phyloP scores from a whole-genome alignment of 306 rosid species.

The Hippophae rhamnoides region DNA sequence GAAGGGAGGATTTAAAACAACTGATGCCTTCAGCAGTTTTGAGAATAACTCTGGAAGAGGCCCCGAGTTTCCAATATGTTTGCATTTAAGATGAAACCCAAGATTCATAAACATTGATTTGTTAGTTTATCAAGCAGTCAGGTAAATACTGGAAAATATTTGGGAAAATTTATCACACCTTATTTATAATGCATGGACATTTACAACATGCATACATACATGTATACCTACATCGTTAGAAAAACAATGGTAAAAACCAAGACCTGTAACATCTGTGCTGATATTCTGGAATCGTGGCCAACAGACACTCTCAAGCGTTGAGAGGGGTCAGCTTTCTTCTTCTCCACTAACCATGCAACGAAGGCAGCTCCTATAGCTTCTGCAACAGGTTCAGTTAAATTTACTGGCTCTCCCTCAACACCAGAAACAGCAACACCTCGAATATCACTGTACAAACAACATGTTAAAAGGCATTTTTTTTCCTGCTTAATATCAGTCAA shows the following conservation, averaged over 20 bases:
- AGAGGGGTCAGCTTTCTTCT: conserved; percentile 59
- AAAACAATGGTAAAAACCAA: conserved; percentile 6
- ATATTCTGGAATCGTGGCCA: conserved; percentile 88
- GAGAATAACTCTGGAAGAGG: no score
- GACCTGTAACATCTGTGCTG: conserved; percentile 76
- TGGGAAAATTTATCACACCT: no score
- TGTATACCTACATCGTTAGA: neutral
- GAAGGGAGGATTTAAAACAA: no score
- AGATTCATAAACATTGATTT: no score
- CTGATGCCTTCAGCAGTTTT: no score
- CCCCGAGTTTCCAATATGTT: no score
- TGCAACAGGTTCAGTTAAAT: conserved; percentile 78
- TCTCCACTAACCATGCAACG: conserved; percentile 78
- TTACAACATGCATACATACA: neutral
- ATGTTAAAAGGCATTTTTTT: no score
- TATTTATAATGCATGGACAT: no score
- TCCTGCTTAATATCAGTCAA: no score
- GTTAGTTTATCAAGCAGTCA: no score
- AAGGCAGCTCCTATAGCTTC: conserved; percentile 88
- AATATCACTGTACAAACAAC: conserved; percentile 53
- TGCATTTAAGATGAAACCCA: no score
- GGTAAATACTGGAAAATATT: no score
- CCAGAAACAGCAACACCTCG: conserved; percentile 95
- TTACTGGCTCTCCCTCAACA: conserved; percentile 78
- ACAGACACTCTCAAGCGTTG: conserved; percentile 57